These are phyloP conservation scores for Harrya chromipes DNA, from an alignment of 768 basidiomycete species.

Conservation along the genomic window DNA sequence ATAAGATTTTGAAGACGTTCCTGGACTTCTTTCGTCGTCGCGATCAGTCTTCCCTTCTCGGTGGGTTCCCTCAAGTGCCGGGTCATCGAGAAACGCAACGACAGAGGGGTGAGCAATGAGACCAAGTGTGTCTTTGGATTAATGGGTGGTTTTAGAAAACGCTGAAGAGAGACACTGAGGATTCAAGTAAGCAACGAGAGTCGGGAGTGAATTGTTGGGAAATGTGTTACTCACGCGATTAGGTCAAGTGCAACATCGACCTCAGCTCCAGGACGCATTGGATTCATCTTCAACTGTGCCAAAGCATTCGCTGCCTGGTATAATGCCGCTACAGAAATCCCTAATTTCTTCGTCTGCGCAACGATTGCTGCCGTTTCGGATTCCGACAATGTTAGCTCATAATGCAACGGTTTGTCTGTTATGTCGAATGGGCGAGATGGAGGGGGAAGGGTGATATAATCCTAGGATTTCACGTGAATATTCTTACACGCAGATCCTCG, in stretches of 20 bases:
- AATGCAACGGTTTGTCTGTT: slow-evolving; percentile 9
- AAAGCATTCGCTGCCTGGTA: slow-evolving; percentile 24
- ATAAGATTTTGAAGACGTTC: slow-evolving; percentile 10
- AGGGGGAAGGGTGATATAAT: slow-evolving; percentile 5
- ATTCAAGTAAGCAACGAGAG: too few relatives aligned
- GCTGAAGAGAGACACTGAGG: slow-evolving; percentile 15
- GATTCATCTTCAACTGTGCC: slow-evolving; percentile 23
- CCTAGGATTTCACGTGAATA: background rate
- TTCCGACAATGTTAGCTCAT: background rate
- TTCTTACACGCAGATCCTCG: background rate
- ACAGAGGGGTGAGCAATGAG: slow-evolving; percentile 10
- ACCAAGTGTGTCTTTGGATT: slow-evolving; percentile 20
- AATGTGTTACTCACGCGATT: slow-evolving; percentile 10
- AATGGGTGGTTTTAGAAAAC: slow-evolving; percentile 16
- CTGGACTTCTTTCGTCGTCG: slow-evolving; percentile 13
- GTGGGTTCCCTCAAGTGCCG: background rate
- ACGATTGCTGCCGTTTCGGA: slow-evolving; percentile 12
- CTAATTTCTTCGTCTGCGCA: slow-evolving; percentile 7
- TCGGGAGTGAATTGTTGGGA: too few relatives aligned
- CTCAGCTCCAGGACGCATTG: slow-evolving; percentile 8
- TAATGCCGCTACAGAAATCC: slow-evolving; percentile 13
- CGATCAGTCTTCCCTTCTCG: slow-evolving; percentile 11
- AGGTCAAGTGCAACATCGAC: slow-evolving; percentile 9
- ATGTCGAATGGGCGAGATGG: slow-evolving; percentile 6
- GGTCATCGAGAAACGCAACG: slow-evolving; percentile 17